Percentiles rank a stretch among this genome's conserved stretches.
These are phyloP conservation scores for Wickerhamiella nectarea DNA, from an alignment of 805 yeast species.

Conservation along the genomic window DNA sequence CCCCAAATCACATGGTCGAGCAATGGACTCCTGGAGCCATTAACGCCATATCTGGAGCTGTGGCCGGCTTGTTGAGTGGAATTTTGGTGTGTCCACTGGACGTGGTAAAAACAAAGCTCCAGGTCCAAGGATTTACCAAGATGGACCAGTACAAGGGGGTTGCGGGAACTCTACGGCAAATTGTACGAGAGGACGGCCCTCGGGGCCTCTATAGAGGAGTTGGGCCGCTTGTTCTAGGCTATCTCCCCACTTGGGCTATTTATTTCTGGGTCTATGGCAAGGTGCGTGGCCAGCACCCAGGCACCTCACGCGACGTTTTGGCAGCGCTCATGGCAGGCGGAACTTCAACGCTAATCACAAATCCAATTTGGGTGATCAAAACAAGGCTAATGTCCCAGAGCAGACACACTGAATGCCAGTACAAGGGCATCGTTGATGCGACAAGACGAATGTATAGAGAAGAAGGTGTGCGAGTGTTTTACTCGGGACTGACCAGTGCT, in stretches of 20 bases:
- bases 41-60: constrained; percentile 76
- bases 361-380: constrained; percentile 91
- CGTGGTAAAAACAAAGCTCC: constrained; percentile 86
- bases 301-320: constrained; percentile 17
- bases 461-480: constrained; percentile 73
- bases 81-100: constrained; percentile 87
- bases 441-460: constrained; percentile 58
- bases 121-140: constrained; percentile 60
- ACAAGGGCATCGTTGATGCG: constrained; percentile 74
- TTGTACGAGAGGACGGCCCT: constrained; percentile 63
- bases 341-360: constrained; percentile 68
- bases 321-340: constrained; percentile 83
- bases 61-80: constrained; percentile 88
- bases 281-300: constrained; percentile 4
- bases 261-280: constrained; percentile 81
- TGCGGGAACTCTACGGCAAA: constrained; percentile 46
- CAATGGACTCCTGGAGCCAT: constrained; percentile 26
- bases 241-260: constrained; percentile 95
- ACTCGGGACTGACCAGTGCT: constrained; percentile 83
- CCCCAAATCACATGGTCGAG: background rate
- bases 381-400: constrained; percentile 72
- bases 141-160: constrained; percentile 18
- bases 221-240: constrained; percentile 84
- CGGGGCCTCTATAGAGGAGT: constrained; percentile 80
- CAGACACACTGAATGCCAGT: constrained; percentile 30